Evolutionary conservation across 257 asterid species (phyloP).

Genomic region (Fraxinus cuspidata): DNA sequence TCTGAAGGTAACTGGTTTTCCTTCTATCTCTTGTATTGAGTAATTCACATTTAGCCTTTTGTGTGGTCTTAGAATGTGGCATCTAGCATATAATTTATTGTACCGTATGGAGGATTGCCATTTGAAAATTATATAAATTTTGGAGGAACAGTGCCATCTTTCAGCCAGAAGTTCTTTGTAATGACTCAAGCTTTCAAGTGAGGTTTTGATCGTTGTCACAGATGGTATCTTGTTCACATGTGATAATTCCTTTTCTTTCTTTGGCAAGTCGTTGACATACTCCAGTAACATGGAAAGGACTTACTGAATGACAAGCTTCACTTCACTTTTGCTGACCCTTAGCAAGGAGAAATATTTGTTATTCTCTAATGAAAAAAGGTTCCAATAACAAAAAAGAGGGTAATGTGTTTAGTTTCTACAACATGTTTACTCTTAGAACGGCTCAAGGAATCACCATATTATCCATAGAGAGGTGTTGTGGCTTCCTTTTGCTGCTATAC

Average conservation of each 20-base stretch:
- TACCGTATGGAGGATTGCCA: not conserved
- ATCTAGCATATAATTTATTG: not conserved
- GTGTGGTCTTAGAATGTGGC: not conserved
- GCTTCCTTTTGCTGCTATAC: not conserved
- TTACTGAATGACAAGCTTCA: not conserved
- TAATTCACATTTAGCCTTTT: not conserved
- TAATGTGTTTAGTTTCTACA: not conserved
- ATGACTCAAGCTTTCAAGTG: not conserved
- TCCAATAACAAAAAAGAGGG: not conserved
- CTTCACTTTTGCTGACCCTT: not conserved
- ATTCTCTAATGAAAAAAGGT: not conserved
- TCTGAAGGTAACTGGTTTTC: constrained; percentile 66
- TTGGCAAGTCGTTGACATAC: not conserved
- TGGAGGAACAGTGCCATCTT: not conserved
- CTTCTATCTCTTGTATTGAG: constrained; percentile 5
- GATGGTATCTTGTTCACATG: not conserved
- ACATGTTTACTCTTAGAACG: not conserved
- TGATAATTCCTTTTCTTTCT: not conserved
- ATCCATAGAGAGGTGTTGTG: not conserved
- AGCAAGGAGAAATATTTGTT: not conserved
- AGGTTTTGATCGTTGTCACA: not conserved
- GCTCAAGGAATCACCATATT: not conserved
- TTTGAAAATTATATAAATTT: not conserved
- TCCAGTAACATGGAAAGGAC: not conserved
- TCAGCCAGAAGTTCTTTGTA: not conserved